These are phyloP conservation scores for Wallemia hederae DNA, from an alignment of 1,284 basidiomycete species.

Conservation along the genomic window DNA sequence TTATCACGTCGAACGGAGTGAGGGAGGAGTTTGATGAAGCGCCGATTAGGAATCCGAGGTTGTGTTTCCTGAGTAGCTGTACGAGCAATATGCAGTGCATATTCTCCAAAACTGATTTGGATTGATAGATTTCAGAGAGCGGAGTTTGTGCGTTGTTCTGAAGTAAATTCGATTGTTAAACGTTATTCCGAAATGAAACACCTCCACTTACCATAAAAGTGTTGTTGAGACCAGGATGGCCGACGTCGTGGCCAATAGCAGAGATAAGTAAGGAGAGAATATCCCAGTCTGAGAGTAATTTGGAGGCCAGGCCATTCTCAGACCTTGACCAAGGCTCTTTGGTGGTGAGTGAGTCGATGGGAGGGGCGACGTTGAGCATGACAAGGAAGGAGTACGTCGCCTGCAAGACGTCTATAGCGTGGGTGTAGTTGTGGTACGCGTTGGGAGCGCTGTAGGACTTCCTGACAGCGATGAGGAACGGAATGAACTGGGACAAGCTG, in stretches of 20 bases:
- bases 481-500: slow-evolving; percentile 34
- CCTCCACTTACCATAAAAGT: slow-evolving; percentile 48
- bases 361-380: slow-evolving; percentile 45
- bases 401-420: slow-evolving; percentile 78
- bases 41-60: slow-evolving; percentile 24
- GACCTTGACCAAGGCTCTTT: slow-evolving; percentile 3
- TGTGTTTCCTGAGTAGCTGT: slow-evolving; percentile 49
- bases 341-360: slow-evolving; percentile 27
- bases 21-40: slow-evolving; percentile 7
- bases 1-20: not conserved
- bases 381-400: slow-evolving; percentile 59
- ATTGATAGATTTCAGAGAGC: slow-evolving; percentile 55
- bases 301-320: slow-evolving; percentile 5
- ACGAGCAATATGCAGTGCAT: slow-evolving; percentile 68
- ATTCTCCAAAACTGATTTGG: slow-evolving; percentile 65
- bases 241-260: slow-evolving; percentile 81
- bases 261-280: slow-evolving; percentile 57
- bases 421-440: slow-evolving; percentile 82
- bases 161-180: not conserved
- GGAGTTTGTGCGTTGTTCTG: slow-evolving; percentile 78
- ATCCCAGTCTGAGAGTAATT: slow-evolving; percentile 31
- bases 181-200: not conserved
- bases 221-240: slow-evolving; percentile 74
- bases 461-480: slow-evolving; percentile 48
- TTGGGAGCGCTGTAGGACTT: slow-evolving; percentile 63